Percentiles rank a stretch among this genome's conserved stretches.
These are phyloP conservation scores for Vigna hirtella DNA, from an alignment of 306 rosid genomes.

Conservation along the genomic window DNA sequence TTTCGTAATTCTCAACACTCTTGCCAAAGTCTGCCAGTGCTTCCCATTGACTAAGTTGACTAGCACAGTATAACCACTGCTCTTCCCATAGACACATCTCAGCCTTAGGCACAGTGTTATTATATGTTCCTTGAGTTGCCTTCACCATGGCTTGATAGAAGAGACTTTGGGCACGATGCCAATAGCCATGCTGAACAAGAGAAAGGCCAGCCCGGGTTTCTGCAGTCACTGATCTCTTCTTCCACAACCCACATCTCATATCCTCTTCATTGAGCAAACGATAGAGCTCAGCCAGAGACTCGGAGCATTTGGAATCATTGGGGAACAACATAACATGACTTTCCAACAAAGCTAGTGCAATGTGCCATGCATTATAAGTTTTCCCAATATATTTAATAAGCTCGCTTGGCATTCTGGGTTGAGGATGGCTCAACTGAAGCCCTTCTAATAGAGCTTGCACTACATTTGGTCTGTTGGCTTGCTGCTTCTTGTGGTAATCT, in stretches of 20 bases:
- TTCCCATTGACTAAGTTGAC: constrained; percentile 98
- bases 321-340: constrained; percentile 93
- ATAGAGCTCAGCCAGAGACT: constrained; percentile 96
- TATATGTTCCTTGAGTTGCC: constrained; percentile 98
- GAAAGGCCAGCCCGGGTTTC: constrained; percentile 99
- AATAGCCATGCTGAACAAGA: constrained; percentile 97
- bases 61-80: constrained; percentile 94
- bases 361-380: constrained; percentile 99
- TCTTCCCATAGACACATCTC: constrained; percentile 99
- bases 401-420: constrained; percentile 99
- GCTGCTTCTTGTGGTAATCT: constrained; percentile 97
- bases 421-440: constrained; percentile 99
- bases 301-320: constrained; percentile 89
- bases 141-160: constrained; percentile 99
- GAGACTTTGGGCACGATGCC: constrained; percentile 99
- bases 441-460: constrained; percentile 99
- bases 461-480: constrained; percentile 92
- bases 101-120: constrained; percentile 93
- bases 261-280: constrained; percentile 98
- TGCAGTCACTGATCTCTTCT: constrained; percentile 85
- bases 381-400: constrained; percentile 97
- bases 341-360: constrained; percentile 92
- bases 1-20: constrained; percentile 94
- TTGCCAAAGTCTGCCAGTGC: constrained; percentile 94
- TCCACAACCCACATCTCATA: constrained; percentile 99